Evolutionary conservation across 2,329 filamentous ascomycete species (phyloP), one percentile per base, ranked within the genome.

Genomic region (Dothidotthia symphoricarpi): DNA sequence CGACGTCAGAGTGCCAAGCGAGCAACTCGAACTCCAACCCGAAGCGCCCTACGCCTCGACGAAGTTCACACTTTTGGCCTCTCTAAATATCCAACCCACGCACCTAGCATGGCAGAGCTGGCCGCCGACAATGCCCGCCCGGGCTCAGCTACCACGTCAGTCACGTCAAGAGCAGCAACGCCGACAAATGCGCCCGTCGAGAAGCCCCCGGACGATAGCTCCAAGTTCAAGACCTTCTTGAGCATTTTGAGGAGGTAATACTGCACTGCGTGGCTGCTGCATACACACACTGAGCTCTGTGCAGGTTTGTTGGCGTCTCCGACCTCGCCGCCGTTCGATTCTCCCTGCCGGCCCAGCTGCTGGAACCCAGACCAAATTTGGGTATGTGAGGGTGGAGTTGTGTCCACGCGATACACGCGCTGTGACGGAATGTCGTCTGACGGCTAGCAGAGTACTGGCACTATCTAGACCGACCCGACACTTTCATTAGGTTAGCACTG

Each of bases 301-400:
- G 33, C 68, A 94, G 91, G 67, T 97, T 97, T 69, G 89, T 97
- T 59, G 93, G 93, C 54, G 93, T 98, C 40, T 77, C 90, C 53
- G 93, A 98, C 70, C 93, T 98, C 60, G 93, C 93, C 41, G 82
- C 89, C 39, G 91, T 97, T 47, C 86, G 93, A 54, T 98, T 98
- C 73, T 97, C 91, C 12, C 78, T 98, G 34, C 93, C 93, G 15
- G 89, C 93, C 34, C 91, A 97, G 69, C 82, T 98, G 28, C 80
- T 98, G 60, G 93, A 98, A 68, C 93, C 93, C 24, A 94, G 88
- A 3, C 93, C 93, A 35, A 98, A 98, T 67, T 75, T 98, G 64
- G 79, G 79, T 81, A 73, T 49, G 71, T 62, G 33, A 12, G 22
- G 16, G 10, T 9, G 12, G 22, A 8, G 12, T 28, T 13, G n/a